phyloP scores from a whole-genome alignment of 495 filamentous ascomycete genomes.

The Xeromyces bisporus region DNA sequence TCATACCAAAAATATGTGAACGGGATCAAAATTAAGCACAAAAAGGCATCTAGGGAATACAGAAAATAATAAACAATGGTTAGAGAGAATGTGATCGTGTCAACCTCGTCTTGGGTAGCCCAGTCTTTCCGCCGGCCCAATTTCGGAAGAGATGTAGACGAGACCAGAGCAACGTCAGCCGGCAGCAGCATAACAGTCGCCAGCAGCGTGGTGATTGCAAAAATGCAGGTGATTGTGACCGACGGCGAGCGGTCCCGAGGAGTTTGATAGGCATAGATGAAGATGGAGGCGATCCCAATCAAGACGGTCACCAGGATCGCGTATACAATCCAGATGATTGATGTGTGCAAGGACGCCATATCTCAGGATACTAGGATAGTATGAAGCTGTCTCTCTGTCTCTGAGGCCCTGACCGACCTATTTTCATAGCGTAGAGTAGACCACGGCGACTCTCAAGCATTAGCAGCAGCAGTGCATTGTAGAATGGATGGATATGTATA shows the following conservation, averaged over 20 bases:
- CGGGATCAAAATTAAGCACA: constrained; percentile 80
- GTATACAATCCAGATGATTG: constrained; percentile 86
- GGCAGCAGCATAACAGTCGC: constrained; percentile 86
- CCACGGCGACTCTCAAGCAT: no score
- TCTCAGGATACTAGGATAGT: no score
- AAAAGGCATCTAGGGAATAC: constrained; percentile 79
- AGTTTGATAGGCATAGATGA: constrained; percentile 74
- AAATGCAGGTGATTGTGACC: constrained; percentile 66
- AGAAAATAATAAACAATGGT: constrained; percentile 83
- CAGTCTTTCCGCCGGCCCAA: constrained; percentile 82
- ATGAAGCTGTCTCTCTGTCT: no score
- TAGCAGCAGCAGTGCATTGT: no score
- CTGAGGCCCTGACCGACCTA: no score
- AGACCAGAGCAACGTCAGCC: constrained; percentile 88
- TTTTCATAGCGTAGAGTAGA: no score
- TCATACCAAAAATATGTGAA: constrained; percentile 99
- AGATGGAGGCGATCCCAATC: constrained; percentile 55
- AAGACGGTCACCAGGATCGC: constrained; percentile 58
- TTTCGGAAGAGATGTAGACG: constrained; percentile 60
- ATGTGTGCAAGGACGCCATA: constrained; percentile 63
- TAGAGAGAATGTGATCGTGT: constrained; percentile 58
- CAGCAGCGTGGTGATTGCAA: constrained; percentile 71
- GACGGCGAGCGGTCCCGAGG: constrained; percentile 67
- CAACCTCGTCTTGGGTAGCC: constrained; percentile 65
- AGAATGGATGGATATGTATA: no score